These are phyloP conservation scores for Lentinula detonsa DNA, from an alignment of 768 basidiomycete genomes.

Conservation along the genomic window DNA sequence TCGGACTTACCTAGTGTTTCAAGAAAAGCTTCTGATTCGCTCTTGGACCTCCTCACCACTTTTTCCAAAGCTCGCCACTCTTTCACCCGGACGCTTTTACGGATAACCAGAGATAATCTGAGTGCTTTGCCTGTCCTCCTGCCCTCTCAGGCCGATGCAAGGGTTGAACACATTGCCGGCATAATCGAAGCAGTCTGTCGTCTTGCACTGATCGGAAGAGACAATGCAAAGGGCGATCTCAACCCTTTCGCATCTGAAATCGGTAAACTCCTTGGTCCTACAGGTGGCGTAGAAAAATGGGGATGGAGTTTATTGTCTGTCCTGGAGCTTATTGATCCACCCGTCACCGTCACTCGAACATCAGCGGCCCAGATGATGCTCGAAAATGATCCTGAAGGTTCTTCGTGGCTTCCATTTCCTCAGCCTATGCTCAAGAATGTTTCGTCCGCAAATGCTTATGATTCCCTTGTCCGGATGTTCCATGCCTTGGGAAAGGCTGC, in stretches of 20 bases:
- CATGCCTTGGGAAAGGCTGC: constrained; percentile 62
- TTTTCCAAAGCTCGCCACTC: constrained; percentile 36
- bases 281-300: constrained; percentile 87
- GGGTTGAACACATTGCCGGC: constrained; percentile 61
- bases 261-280: constrained; percentile 68
- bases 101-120: constrained; percentile 60
- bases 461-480: constrained; percentile 66
- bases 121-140: constrained; percentile 68
- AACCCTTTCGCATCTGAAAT: constrained; percentile 46
- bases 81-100: constrained; percentile 51
- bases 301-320: constrained; percentile 81
- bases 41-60: constrained; percentile 39
- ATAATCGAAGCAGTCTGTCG: constrained; percentile 69
- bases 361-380: constrained; percentile 52
- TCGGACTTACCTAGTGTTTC: constrained; percentile 52
- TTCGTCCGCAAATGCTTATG: constrained; percentile 41
- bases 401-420: constrained; percentile 46
- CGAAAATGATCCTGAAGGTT: constrained; percentile 37
- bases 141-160: constrained; percentile 63
- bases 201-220: constrained; percentile 25
- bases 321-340: constrained; percentile 65
- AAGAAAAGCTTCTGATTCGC: constrained; percentile 34
- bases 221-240: constrained; percentile 17
- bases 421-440: constrained; percentile 51
- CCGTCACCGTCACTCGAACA: constrained; percentile 37